phyloP scores from a whole-genome alignment of 2,329 filamentous ascomycete genomes.

The Colletotrichum zoysiae region DNA sequence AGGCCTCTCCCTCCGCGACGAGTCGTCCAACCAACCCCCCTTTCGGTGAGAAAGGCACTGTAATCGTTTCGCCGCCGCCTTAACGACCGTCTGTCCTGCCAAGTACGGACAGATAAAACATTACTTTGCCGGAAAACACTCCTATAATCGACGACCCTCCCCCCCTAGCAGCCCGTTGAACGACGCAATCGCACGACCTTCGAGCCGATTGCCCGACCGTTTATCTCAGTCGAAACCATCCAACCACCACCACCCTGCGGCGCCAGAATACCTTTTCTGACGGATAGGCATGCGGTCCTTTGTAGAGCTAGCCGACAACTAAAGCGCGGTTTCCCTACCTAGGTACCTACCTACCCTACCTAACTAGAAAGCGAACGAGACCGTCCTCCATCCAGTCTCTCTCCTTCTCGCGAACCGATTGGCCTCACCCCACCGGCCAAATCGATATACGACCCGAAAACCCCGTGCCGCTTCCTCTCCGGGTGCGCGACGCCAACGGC shows the following conservation, averaged over 20 bases:
- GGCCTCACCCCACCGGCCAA: background rate
- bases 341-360: too few relatives aligned
- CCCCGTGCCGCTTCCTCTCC: background rate
- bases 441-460: conserved; percentile 2
- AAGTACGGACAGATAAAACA: background rate
- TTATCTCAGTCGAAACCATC: conserved; percentile 8
- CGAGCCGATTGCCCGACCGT: background rate
- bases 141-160: background rate
- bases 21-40: conserved; percentile 35
- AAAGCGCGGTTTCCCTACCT: conserved; percentile 4
- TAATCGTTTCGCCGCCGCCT: background rate
- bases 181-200: conserved; percentile 4
- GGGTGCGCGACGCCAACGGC: conserved; percentile 6
- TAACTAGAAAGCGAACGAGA: conserved; percentile 5
- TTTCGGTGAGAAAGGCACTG: conserved; percentile 15
- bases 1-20: conserved; percentile 34
- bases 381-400: background rate
- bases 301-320: conserved; percentile 24
- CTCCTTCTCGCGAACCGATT: conserved; percentile 14
- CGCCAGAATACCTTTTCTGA: background rate
- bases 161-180: background rate
- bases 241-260: background rate
- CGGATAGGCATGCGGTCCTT: conserved; percentile 32
- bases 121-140: background rate
- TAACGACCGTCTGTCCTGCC: conserved; percentile 5